These are phyloP conservation scores for Rugosomyces carneus DNA, from an alignment of 1,284 basidiomycete species.

Conservation along the genomic window DNA sequence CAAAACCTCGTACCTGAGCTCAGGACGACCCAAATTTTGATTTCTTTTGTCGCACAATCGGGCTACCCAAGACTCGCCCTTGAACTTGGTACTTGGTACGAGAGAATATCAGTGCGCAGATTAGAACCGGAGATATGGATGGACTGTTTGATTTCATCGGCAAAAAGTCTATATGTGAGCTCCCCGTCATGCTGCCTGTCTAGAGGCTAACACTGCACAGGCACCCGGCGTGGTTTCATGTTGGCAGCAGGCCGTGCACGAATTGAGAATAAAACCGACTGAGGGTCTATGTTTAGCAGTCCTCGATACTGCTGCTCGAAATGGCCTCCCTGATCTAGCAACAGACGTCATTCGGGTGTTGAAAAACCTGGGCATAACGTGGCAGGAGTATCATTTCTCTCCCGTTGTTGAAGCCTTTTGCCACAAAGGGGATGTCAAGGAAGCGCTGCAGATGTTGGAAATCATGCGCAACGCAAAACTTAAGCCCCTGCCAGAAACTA, in stretches of 20 bases:
- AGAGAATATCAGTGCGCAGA: slow-evolving; percentile 45
- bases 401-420: slow-evolving; percentile 63
- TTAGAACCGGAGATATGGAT: slow-evolving; percentile 54
- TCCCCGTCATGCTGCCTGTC: background rate
- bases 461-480: slow-evolving; percentile 50
- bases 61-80: slow-evolving; percentile 60
- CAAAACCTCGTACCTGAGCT: slow-evolving; percentile 44
- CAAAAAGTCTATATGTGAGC: slow-evolving; percentile 59
- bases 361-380: slow-evolving; percentile 37
- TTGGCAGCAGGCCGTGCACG: slow-evolving; percentile 58
- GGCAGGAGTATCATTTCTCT: slow-evolving; percentile 67
- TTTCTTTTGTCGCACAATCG: slow-evolving; percentile 41
- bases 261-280: slow-evolving; percentile 53
- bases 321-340: slow-evolving; percentile 65
- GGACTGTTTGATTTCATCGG: slow-evolving; percentile 50
- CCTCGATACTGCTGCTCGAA: slow-evolving; percentile 66
- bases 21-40: slow-evolving; percentile 40
- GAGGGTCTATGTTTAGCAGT: slow-evolving; percentile 70
- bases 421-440: slow-evolving; percentile 43
- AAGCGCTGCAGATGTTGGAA: slow-evolving; percentile 50
- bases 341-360: slow-evolving; percentile 55
- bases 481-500: slow-evolving; percentile 39
- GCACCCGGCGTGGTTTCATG: slow-evolving; percentile 50
- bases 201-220: background rate
- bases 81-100: slow-evolving; percentile 57